Base-by-base conservation (phyloP, 1,284 basidiomycete species). In the Heterobasidion annosum region DNA sequence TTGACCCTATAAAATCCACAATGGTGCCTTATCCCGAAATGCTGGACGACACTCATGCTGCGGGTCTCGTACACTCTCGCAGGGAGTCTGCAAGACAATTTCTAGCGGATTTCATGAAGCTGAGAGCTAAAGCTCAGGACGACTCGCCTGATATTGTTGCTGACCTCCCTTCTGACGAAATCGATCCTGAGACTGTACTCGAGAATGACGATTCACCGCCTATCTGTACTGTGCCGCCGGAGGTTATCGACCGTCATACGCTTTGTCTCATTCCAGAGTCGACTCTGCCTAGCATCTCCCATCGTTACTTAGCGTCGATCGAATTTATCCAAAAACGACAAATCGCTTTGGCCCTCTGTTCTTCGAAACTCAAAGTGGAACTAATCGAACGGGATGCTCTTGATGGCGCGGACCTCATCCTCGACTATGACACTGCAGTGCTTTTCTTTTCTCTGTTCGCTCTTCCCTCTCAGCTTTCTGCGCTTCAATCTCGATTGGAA, bases 231-330 rank as follows among this genome's bases (percentile, higher is more conserved):
- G 32, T 19, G 34, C 8, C 48, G 48, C 32, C 7, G 35, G 48
- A 51, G 16, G 12, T 54, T 32, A 19, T 54, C n/a, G 54, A 54
- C 44, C 16, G 19, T 10, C 42, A 51, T 19, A 54, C 54, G 15
- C 42, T 50, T 19, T 34, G 10, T 18, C 32, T 51, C 8, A 48
- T 49, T 25, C 8, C 35, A 8, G n/a, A 8, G 1, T 34, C 2
- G 32, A 3, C 48, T 32, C 60, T 56, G 40, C 71, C 77, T 9
- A 52, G 56, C 8, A 65, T 61, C n/a, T 52, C 63, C n/a, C 85
- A 88, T 64, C 75, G 72, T 32, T 90, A 88, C 62, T 71, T 91
- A 65, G 78, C 79, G 15, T 88, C 85, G 15, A 64, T 88, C 54
- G 70, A 79, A 32, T 57, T 88, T n/a, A 69, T 88, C 3, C 85